phyloP scores from a whole-genome alignment of 2,329 filamentous ascomycete genomes.

The Talaromyces sp. region DNA sequence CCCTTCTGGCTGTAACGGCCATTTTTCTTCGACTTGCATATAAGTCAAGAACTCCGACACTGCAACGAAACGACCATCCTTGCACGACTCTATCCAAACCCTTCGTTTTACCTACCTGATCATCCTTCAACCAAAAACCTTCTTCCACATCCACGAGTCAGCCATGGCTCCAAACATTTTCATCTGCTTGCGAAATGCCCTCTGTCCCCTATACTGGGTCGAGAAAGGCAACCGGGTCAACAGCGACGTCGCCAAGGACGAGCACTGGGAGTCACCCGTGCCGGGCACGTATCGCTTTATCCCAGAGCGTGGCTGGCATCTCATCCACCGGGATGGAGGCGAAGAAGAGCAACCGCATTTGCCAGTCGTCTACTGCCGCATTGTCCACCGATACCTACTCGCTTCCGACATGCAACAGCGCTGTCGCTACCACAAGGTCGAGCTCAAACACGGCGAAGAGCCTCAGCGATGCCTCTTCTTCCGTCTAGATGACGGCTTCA shows the following conservation, averaged over 20 bases:
- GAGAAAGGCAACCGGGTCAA: constrained; percentile 33
- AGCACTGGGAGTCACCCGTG: constrained; percentile 45
- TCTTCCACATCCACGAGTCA: neutral
- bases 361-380: constrained; percentile 44
- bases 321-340: constrained; percentile 36
- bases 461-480: constrained; percentile 43
- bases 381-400: constrained; percentile 46
- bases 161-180: constrained; percentile 49
- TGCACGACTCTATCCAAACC: neutral
- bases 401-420: constrained; percentile 44
- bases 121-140: neutral
- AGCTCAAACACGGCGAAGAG: constrained; percentile 31
- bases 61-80: neutral
- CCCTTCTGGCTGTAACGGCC: constrained; percentile 9
- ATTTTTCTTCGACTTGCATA: neutral
- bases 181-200: constrained; percentile 44
- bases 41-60: neutral
- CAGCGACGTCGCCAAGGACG: constrained; percentile 36
- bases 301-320: constrained; percentile 47
- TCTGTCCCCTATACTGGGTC: constrained; percentile 49
- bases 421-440: constrained; percentile 39
- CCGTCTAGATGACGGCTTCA: constrained; percentile 43
- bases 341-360: constrained; percentile 23
- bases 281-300: constrained; percentile 48
- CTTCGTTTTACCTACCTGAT: neutral